Evolutionary conservation across 208 protist genomes (phyloP), one percentile per base, ranked within the genome.

Genomic region (Borovskyia barvae): DNA sequence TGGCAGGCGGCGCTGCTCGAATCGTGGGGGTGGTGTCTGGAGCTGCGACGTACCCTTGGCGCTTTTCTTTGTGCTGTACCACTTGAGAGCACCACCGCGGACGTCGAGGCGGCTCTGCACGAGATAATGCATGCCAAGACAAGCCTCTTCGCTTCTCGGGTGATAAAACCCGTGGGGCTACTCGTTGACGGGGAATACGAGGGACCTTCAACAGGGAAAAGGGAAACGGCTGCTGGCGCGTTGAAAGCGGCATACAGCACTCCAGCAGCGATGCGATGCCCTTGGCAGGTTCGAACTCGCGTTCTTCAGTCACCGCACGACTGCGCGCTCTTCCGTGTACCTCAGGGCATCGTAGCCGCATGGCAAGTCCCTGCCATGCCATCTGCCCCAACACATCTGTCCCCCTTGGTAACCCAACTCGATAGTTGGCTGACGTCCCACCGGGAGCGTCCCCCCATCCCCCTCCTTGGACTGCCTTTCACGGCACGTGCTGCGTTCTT

Each of bases 1-100:
- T 28, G 7, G 5, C 62, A 17, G n/a, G 51, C 35, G 2, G 26
- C 35, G 29, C 50, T 66, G 14, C 40, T 56, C 58, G 32, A n/a
- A 25, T 25, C 39, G 33, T 47, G 47, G 51, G 4, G 14, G 17
- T 89, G 77, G 82, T 73, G 71, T 36, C 30, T 57, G 9, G 48
- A 45, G 20, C 66, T 85, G 20, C 45, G 46, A 43, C 32, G 55
- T 25, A 77, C 71, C 2, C 64, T 88, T 3, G 81, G 81, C 1
- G 48, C 46, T 7, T 22, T 78, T 41, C 50, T 87, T 29, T 54
- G 41, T 28, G 20, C 41, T 1, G 77, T 59, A 12, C 72, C 75
- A 25, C 43, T 71, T 1, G 24, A 36, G 12, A 67, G 55, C n/a
- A 20, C 42, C 9, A 15, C 36, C 14, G 52, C 33, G 33, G 33